Conservation (phyloP, 768 basidiomycete genomes). For the Kwoniella dendrophila region DNA sequence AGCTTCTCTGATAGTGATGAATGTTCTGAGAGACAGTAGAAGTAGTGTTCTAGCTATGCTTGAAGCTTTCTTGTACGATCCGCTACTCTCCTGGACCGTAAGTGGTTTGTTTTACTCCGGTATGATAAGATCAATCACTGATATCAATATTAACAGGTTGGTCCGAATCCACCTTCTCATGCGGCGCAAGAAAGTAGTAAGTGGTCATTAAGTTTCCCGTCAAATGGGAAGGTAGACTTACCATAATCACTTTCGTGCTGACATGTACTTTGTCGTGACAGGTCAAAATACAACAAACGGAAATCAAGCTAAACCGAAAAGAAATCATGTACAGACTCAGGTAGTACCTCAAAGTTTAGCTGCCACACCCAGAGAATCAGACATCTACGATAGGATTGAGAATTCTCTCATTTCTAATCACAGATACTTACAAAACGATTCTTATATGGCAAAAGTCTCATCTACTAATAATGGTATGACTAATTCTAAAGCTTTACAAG, state of each 20-base stretch:
- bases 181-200: not conserved
- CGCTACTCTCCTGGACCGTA: constrained; percentile 54
- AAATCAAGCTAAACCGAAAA: not conserved
- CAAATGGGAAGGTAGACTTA: too few relatives aligned
- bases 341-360: constrained; percentile 29
- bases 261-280: too few relatives aligned
- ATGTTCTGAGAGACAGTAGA: constrained; percentile 53
- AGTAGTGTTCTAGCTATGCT: constrained; percentile 56
- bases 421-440: constrained; percentile 36
- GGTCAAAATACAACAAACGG: too few relatives aligned
- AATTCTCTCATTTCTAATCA: constrained; percentile 32
- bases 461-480: constrained; percentile 43
- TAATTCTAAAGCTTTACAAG: constrained; percentile 48
- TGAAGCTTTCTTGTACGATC: constrained; percentile 58
- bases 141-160: not conserved
- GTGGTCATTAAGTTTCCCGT: too few relatives aligned
- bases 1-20: constrained; percentile 53
- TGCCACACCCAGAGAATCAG: constrained; percentile 15
- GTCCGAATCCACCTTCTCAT: constrained; percentile 6
- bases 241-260: too few relatives aligned
- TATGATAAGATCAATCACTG: not conserved
- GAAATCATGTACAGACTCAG: constrained; percentile 4
- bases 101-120: not conserved
- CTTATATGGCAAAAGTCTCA: constrained; percentile 48
- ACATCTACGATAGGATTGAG: constrained; percentile 33